Conservation (phyloP, 2,329 filamentous ascomycete species). For the Didymosphaeria variabile region DNA sequence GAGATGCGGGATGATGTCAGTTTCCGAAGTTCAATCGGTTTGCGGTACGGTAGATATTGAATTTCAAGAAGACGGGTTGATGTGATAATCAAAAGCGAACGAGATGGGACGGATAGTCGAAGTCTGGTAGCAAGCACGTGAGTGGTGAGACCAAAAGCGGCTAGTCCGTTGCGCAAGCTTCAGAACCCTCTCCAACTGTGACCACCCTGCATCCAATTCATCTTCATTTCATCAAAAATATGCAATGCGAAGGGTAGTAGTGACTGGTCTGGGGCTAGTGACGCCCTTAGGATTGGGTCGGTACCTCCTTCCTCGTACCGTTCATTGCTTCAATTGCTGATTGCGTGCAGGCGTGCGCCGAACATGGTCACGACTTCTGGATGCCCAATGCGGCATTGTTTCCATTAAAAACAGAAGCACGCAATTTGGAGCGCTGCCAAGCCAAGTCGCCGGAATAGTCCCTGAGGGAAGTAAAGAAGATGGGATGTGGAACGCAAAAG, state of each 20-base stretch:
- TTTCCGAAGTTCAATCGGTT: neutral
- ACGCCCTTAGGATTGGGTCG: conserved; percentile 79
- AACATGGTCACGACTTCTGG: conserved; percentile 83
- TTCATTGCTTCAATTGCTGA: conserved; percentile 16
- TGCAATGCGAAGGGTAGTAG: conserved; percentile 61
- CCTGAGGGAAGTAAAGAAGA: conserved; percentile 62
- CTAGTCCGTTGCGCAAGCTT: conserved; percentile 19
- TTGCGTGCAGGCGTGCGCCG: conserved; percentile 66
- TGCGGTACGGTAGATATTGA: neutral
- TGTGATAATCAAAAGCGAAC: neutral
- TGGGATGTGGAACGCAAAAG: conserved; percentile 58
- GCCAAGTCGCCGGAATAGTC: conserved; percentile 84
- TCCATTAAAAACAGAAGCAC: conserved; percentile 72
- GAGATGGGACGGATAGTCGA: neutral
- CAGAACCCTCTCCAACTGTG: neutral
- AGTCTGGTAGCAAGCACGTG: neutral
- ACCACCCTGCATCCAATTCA: conserved; percentile 16
- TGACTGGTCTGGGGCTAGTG: conserved; percentile 60
- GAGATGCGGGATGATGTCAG: neutral
- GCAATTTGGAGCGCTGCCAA: conserved; percentile 77
- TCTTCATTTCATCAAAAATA: conserved; percentile 38
- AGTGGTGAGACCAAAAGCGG: conserved; percentile 15
- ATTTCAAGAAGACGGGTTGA: neutral
- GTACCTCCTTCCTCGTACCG: conserved; percentile 23
- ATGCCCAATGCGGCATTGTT: conserved; percentile 80